A percentile compares a stretch with the other conserved stretches of the same genome.
These are phyloP conservation scores for Coemansia sp. DNA, from an alignment of 192 early-diverging fungal genomes.

Conservation along the genomic window DNA sequence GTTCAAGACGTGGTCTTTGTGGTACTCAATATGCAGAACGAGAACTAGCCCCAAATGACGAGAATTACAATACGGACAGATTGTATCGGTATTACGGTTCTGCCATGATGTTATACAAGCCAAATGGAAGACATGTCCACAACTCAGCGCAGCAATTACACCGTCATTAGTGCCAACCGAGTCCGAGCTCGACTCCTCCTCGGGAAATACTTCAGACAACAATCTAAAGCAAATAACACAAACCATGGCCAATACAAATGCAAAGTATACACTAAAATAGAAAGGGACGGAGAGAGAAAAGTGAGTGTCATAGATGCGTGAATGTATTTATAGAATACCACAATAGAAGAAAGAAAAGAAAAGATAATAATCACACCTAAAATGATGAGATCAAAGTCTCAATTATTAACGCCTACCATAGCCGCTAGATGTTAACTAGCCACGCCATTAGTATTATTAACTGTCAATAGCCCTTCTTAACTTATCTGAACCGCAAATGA, in stretches of 20 bases:
- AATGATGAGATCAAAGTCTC: not conserved
- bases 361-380: not conserved
- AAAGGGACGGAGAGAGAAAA: not conserved
- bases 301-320: not conserved
- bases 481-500: not conserved
- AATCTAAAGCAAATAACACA: conserved; percentile 10
- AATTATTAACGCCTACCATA: not conserved
- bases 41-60: not conserved
- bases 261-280: not conserved
- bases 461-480: too few species aligned
- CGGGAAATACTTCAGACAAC: not conserved
- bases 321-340: too few species aligned
- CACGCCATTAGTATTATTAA: not conserved
- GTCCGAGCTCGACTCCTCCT: not conserved
- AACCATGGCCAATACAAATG: conserved; percentile 3
- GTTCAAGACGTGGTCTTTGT: not conserved
- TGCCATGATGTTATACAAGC: not conserved
- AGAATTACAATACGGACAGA: not conserved
- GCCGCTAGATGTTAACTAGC: not conserved
- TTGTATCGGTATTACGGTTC: not conserved
- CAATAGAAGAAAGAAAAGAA: too few species aligned
- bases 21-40: not conserved
- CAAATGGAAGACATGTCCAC: not conserved
- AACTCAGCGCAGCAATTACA: not conserved
- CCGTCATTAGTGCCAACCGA: not conserved